phyloP scores from a whole-genome alignment of 2,329 filamentous ascomycete genomes.

The Fusarium sp. region DNA sequence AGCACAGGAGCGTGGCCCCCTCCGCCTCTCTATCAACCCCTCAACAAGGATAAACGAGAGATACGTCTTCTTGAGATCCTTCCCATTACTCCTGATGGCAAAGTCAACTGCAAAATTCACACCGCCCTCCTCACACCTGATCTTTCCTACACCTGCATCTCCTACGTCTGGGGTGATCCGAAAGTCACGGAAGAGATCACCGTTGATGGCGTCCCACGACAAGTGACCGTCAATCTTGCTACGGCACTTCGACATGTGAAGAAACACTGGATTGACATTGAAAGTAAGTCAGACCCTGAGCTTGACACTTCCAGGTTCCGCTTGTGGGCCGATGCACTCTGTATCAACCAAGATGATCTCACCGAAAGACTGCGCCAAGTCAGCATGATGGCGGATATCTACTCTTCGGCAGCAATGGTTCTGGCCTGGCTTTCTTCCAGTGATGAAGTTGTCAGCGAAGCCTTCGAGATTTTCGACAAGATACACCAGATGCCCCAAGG shows the following conservation, averaged over 20 bases:
- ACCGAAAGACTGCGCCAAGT: not conserved
- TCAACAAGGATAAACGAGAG: not conserved
- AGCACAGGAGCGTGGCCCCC: rapidly evolving
- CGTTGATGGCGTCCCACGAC: not conserved
- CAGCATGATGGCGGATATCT: not conserved
- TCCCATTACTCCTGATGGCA: not conserved
- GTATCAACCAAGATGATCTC: not conserved
- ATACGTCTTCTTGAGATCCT: slow-evolving; percentile 2
- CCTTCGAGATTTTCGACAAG: not conserved
- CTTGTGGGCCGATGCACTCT: not conserved
- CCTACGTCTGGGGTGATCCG: not conserved
- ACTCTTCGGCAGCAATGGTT: not conserved
- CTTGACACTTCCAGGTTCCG: not conserved
- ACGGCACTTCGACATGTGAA: not conserved
- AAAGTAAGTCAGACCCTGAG: rapidly evolving
- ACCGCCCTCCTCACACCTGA: not conserved
- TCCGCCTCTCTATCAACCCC: not conserved
- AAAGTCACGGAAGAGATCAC: not conserved
- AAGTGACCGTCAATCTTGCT: not conserved
- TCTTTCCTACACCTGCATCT: not conserved
- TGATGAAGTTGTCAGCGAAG: not conserved
- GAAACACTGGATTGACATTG: not conserved
- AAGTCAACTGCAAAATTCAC: not conserved
- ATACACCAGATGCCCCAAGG: too few relatives aligned
- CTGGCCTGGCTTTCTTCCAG: not conserved